Conservation (phyloP, 1,284 basidiomycete genomes). For the Apiotrichum veenhuisii region DNA sequence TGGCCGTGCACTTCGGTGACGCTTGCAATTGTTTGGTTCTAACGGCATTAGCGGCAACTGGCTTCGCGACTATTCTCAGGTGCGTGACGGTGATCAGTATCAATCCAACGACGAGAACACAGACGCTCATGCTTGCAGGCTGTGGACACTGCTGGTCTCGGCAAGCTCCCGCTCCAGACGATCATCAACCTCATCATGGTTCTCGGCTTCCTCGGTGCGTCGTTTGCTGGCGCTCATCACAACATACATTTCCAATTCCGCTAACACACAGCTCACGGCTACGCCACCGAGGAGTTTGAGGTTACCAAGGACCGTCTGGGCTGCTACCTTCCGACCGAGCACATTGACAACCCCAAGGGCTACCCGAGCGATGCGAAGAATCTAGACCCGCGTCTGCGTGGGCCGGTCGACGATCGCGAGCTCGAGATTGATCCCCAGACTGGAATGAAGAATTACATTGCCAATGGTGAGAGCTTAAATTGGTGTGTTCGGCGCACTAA, state of each 20-base stretch:
- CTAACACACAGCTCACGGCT: conserved; percentile 16
- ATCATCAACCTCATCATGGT: conserved; percentile 85
- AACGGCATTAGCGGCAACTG: conserved; percentile 54
- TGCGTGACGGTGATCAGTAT: neutral
- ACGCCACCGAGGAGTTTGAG: conserved; percentile 66
- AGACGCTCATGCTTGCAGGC: conserved; percentile 54
- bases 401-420: conserved; percentile 70
- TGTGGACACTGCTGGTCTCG: conserved; percentile 74
- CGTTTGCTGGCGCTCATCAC: neutral
- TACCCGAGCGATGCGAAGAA: conserved; percentile 77
- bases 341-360: conserved; percentile 79
- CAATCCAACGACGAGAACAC: no score
- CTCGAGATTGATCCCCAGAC: conserved; percentile 79
- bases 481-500: neutral
- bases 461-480: conserved; percentile 59
- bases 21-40: conserved; percentile 19
- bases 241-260: no score
- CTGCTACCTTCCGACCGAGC: conserved; percentile 80
- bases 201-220: conserved; percentile 62
- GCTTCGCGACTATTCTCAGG: conserved; percentile 70
- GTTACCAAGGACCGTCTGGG: conserved; percentile 83
- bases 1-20: neutral
- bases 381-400: conserved; percentile 71
- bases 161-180: conserved; percentile 66
- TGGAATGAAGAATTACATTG: conserved; percentile 96